Evolutionary conservation across 306 rosid genomes (phyloP), one percentile per base, ranked within the genome.

Genomic region (Pterocarpus macrocarpus): DNA sequence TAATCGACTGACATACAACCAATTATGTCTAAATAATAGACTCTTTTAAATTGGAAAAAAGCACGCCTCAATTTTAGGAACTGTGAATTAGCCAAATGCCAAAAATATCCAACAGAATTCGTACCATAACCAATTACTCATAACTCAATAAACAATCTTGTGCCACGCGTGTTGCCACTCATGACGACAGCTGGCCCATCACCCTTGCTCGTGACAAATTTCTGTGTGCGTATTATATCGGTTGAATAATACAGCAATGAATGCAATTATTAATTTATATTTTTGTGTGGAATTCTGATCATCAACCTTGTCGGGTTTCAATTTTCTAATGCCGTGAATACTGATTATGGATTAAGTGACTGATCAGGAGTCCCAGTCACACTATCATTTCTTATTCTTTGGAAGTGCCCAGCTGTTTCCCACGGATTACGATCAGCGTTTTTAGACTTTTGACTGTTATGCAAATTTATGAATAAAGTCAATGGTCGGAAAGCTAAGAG

Each of bases 161-260:
- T n/a, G 73, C 72, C 77, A 61, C 69, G 64, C n/a, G n/a, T 36
- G 73, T 63, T 9, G 62, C 56, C 41, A 53, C 56, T 39, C 71
- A 7, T 82, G 44, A 39, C 11, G 44, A 73, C 81, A 84, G 55
- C 73, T 79, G 81, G 62, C 68, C 5, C 55, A 10, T 53, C 64
- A 41, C 50, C 61, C 52, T 47, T 55, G 77, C 56, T 61, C 32
- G 17, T 32, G n/a, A 41, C 59, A 80, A 55, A 17, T 17, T 80
- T 56, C n/a, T 5, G 5, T 69, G 62, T 79, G 38, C 61, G 49
- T 69, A 62, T 50, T 76, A 57, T 63, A 63, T 34, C 28, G 43
- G 38, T 57, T 75, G 41, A 4, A 13, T 53, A 58, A 52, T 32
- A 9, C 41, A 78, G 17, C 74, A 83, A 66, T 71, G 5, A 64